Percentiles rank a stretch among this genome's conserved stretches.
Conservation (phyloP, 2,329 filamentous ascomycete genomes). For the Lachnellula occidentalis region DNA sequence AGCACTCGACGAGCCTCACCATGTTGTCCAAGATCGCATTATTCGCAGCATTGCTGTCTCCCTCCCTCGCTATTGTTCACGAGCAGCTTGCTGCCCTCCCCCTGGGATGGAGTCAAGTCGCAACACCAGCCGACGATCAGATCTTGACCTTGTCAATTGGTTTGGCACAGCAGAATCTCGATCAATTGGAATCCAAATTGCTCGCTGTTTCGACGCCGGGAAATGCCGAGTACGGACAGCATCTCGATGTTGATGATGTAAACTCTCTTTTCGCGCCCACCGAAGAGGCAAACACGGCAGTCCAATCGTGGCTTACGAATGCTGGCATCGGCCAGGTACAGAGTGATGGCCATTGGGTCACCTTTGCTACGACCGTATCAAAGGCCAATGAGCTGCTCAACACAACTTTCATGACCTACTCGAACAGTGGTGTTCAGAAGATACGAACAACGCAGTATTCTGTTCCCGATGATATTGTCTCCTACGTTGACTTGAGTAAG, state of each 20-base stretch:
- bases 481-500: constrained; percentile 21
- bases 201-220: constrained; percentile 43
- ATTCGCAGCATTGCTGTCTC: background rate
- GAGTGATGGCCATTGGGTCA: constrained; percentile 51
- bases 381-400: constrained; percentile 47
- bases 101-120: constrained; percentile 15
- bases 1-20: background rate
- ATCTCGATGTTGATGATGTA: constrained; percentile 46
- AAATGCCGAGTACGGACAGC: constrained; percentile 47
- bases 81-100: constrained; percentile 14
- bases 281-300: constrained; percentile 42
- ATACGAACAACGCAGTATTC: constrained; percentile 25
- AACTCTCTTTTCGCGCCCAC: constrained; percentile 47
- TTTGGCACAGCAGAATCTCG: constrained; percentile 39
- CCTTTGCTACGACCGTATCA: constrained; percentile 44
- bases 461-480: constrained; percentile 19
- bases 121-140: constrained; percentile 2
- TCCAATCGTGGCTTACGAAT: constrained; percentile 49
- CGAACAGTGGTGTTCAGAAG: constrained; percentile 41
- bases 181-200: constrained; percentile 39
- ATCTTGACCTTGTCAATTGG: constrained; percentile 32
- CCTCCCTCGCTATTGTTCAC: background rate
- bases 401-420: constrained; percentile 45
- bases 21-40: background rate
- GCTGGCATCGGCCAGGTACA: constrained; percentile 40